These are phyloP conservation scores for Ordospora pajunii DNA, from an alignment of 371 early-diverging fungal species.

Conservation along the genomic window DNA sequence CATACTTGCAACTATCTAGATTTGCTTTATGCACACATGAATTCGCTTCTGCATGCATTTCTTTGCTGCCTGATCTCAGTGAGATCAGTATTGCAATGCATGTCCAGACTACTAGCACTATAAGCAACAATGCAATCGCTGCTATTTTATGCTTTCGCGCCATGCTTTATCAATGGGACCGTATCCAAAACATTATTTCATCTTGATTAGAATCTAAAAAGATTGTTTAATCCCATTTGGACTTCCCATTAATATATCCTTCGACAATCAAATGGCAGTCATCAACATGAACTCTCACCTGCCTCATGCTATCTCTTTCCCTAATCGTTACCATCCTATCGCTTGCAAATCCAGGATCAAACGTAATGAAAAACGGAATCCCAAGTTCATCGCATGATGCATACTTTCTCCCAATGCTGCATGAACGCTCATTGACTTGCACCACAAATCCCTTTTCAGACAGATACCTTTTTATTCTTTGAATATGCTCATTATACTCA, in stretches of 20 bases:
- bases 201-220: too few species aligned
- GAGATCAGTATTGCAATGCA: too few species aligned
- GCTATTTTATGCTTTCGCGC: too few species aligned
- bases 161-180: too few species aligned
- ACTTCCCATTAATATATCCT: neutral
- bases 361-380: constrained; percentile 89
- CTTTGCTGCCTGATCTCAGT: too few species aligned
- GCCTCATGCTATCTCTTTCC: constrained; percentile 87
- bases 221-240: constrained; percentile 1
- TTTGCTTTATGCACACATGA: too few species aligned
- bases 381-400: constrained; percentile 95
- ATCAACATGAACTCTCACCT: constrained; percentile 67
- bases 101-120: too few species aligned
- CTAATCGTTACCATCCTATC: constrained; percentile 87
- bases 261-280: neutral
- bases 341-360: constrained; percentile 88
- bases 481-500: constrained; percentile 68
- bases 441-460: constrained; percentile 29
- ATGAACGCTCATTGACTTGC: constrained; percentile 48
- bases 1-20: too few species aligned
- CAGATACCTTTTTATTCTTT: constrained; percentile 62
- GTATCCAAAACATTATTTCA: too few species aligned
- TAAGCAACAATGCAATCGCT: too few species aligned
- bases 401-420: constrained; percentile 90
- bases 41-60: too few species aligned